Conservation (phyloP, 371 early-diverging fungal genomes). For the Rhizopus sp. region DNA sequence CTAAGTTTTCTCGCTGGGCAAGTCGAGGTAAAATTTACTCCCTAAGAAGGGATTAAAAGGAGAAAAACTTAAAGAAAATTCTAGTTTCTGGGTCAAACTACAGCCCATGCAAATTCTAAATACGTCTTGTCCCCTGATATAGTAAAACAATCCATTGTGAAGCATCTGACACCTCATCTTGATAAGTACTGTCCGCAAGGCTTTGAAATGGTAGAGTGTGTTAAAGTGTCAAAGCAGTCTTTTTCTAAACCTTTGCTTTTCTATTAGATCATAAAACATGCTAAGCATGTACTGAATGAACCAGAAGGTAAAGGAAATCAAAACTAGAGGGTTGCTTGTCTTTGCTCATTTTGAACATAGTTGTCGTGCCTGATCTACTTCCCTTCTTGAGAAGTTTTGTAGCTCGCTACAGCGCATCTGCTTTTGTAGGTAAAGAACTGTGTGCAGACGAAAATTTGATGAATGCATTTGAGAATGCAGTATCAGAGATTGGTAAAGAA, state of each 20-base stretch:
- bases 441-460: conserved; percentile 13
- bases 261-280: not conserved
- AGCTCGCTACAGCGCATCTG: conserved; percentile 20
- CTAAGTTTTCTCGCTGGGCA: conserved; percentile 25
- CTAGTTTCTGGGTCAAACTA: not conserved
- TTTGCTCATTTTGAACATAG: not conserved
- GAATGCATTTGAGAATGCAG: conserved; percentile 14
- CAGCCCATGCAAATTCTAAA: not conserved
- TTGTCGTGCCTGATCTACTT: not conserved
- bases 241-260: not conserved
- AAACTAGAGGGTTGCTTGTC: not conserved
- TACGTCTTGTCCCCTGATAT: not conserved
- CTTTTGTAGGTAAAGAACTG: conserved; percentile 20
- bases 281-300: not conserved
- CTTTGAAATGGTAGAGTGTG: conserved; percentile 16
- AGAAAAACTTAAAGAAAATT: not conserved
- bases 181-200: conserved; percentile 20
- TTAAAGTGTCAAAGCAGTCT: not conserved
- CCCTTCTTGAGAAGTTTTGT: conserved; percentile 21
- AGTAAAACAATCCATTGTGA: conserved; percentile 7
- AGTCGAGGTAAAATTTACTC: conserved; percentile 14
- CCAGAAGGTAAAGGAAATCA: not conserved
- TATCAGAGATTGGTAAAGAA: conserved; percentile 17
- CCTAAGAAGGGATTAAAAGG: not conserved
- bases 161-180: conserved; percentile 35